Evolutionary conservation across 2,329 filamentous ascomycete genomes (phyloP), one percentile per base, ranked within the genome.

Genomic region (Fusarium sp.): DNA sequence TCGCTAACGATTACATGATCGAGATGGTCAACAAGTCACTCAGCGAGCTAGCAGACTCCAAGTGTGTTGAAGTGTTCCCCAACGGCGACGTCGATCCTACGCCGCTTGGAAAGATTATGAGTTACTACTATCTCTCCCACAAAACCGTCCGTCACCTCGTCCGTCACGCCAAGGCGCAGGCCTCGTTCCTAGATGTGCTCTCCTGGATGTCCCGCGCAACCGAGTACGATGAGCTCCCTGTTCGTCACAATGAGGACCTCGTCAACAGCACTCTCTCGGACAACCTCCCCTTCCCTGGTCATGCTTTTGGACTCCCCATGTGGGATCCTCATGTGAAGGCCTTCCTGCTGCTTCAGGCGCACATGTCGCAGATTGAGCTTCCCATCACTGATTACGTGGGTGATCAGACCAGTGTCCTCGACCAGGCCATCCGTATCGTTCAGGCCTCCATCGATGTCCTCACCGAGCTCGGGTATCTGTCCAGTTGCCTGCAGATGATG

Each of bases 321-420:
- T 99, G 97, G 97, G 97, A 99, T 85, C 97, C 97, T 0, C 97
- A 99, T 81, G 95, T 98, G 80, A 99, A 99, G 83, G 92, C 97
- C 0, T 98, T 98, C 85, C 86, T 99, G 41, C 88, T 99, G 2
- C 88, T 99, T 0, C 97, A 99, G 83, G 95, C 97, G 1, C 95
- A 98, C 84, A 97, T 99, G 90, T 95, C 94, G 22, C 93, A 96
- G 67, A 93, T 98, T 76, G 92, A 96, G 64, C 91, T 99, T 5
- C 97, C 97, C 5, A 98, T 99, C 67, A 93, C 94, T 1, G 97
- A 99, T 87, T 99, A 99, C 80, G 95, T 99, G 4, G 97, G 97
- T 78, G 97, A 99, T 83, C 94, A 97, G 83, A 92, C 90, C 13
- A 92, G 90, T 63, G 97, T 99, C 4, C 88, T 99, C 1, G 97